Base-by-base conservation (phyloP, 192 early-diverging fungal genomes). In the Entrophospora sp. region DNA sequence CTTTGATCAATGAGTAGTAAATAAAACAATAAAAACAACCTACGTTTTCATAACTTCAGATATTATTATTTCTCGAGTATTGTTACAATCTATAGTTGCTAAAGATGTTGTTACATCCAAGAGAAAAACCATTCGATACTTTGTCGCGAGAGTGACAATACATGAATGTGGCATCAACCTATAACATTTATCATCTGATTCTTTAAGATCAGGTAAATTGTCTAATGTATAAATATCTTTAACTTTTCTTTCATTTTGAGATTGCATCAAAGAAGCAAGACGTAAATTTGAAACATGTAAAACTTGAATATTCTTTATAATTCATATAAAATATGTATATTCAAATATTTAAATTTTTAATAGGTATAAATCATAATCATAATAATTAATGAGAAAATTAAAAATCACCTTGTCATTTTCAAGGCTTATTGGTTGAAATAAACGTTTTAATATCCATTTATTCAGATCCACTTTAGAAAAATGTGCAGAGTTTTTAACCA, bases 81-180 rank as follows among this genome's bases (percentile, higher is more conserved):
- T 67, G 8, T 46, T 61, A 12, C 69, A 67, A 37, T 84, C 80
- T 5, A 82, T 77, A 3, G 83, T 83, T 14, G 84, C 77, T 69
- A 91, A 80, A 48, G 83, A 86, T 0, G 88, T 82, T 10, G 76
- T 82, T 24, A 85, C 73, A 69, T 91, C 89, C 38, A 91, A 73
- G 49, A 90, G 71, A 64, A 90, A 83, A 2, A 86, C 83, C 25
- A 87, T 73, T 0, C 83, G 71, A 58, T 90, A 81, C 67, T 84
- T 73, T 22, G 74, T 67, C 34, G 80, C 77, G 42, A 87, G 57
- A 7, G 73, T 73, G 13, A 82, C 73, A 27, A 91, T 81, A 9
- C 78, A 72, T 0, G 89, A 87, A n/a, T 83, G 73, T 1, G 89
- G 87, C 8, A 84, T 87, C 13, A 91, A 73, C 28, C 78, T 69